Percentiles rank a stretch among this genome's conserved stretches.
Evolutionary conservation across 352 stramenopile species (phyloP).

Genomic region (Globisporangium yorkense): DNA sequence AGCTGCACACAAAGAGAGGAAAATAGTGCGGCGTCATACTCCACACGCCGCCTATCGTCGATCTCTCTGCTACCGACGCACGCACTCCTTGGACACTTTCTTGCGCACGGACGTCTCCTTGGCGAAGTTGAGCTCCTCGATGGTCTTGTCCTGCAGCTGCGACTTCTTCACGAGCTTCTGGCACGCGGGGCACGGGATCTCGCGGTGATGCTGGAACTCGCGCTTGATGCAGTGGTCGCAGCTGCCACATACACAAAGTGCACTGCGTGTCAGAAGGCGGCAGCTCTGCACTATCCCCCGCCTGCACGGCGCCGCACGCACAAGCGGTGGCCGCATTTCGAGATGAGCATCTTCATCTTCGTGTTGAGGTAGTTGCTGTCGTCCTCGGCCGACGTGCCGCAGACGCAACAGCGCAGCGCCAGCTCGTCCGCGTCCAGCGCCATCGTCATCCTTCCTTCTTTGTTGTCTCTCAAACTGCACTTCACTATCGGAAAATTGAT

Average conservation of each 20-base stretch:
- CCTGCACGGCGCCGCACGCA: slow-evolving; percentile 24
- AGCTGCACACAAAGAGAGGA: slow-evolving; percentile 24
- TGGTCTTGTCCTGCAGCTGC: slow-evolving; percentile 85
- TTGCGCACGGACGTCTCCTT: slow-evolving; percentile 85
- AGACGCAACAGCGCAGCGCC: slow-evolving; percentile 83
- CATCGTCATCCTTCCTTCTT: background rate
- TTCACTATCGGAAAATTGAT: background rate
- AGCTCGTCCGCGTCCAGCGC: slow-evolving; percentile 59
- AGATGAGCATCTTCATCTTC: slow-evolving; percentile 91
- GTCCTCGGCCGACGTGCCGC: slow-evolving; percentile 77
- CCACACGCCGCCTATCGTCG: no score
- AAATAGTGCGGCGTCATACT: background rate
- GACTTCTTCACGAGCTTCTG: slow-evolving; percentile 87
- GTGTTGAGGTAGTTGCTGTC: slow-evolving; percentile 89
- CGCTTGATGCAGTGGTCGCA: slow-evolving; percentile 85
- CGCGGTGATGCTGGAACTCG: slow-evolving; percentile 83
- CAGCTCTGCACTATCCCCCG: no score
- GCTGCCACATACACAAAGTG: slow-evolving; percentile 18
- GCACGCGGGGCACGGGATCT: slow-evolving; percentile 78
- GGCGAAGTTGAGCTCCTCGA: slow-evolving; percentile 84
- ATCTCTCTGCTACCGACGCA: background rate
- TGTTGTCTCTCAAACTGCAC: background rate
- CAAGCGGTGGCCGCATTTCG: slow-evolving; percentile 87
- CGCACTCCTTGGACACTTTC: slow-evolving; percentile 82
- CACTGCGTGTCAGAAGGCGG: no score